A percentile compares a stretch with the other conserved stretches of the same genome.
phyloP scores from a whole-genome alignment of 768 basidiomycete species.

The Strobilomyces echinocephalus region DNA sequence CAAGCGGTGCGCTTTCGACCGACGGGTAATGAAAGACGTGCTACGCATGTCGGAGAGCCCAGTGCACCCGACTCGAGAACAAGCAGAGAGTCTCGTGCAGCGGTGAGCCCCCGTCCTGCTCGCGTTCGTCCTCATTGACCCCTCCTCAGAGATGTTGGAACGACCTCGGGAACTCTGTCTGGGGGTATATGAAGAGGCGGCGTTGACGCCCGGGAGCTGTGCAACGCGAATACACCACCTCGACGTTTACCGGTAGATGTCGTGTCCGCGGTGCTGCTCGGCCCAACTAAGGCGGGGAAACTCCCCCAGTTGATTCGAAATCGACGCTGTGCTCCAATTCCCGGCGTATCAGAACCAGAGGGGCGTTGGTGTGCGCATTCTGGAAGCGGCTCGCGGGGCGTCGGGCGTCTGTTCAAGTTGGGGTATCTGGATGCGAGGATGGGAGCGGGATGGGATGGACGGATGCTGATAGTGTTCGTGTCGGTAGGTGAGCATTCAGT shows the following conservation, averaged over 20 bases:
- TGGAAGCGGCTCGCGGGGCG: constrained; percentile 8
- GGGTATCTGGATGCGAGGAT: too few relatives aligned
- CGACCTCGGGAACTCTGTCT: too few relatives aligned
- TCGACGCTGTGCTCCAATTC: constrained; percentile 12
- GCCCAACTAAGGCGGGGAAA: too few relatives aligned
- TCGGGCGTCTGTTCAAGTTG: constrained; percentile 25
- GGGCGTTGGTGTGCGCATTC: constrained; percentile 14
- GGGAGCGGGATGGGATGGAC: constrained; percentile 11
- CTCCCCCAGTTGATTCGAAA: background rate
- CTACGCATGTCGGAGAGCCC: constrained; percentile 14
- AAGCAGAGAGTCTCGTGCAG: too few relatives aligned
- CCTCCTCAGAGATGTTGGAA: too few relatives aligned
- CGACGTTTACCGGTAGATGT: constrained; percentile 33
- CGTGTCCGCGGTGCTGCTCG: constrained; percentile 39
- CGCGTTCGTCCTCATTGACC: too few relatives aligned
- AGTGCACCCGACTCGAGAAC: too few relatives aligned
- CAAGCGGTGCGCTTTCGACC: constrained; percentile 33
- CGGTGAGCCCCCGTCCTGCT: too few relatives aligned
- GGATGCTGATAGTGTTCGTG: constrained; percentile 11
- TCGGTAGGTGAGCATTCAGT: constrained; percentile 28
- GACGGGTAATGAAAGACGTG: constrained; percentile 42
- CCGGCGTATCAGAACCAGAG: constrained; percentile 20
- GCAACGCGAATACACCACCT: constrained; percentile 33
- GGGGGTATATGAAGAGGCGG: background rate
- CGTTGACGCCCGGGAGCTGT: constrained; percentile 25